Evolutionary conservation across 2,329 filamentous ascomycete genomes (phyloP).

Genomic region (Aplosporella prunicola): DNA sequence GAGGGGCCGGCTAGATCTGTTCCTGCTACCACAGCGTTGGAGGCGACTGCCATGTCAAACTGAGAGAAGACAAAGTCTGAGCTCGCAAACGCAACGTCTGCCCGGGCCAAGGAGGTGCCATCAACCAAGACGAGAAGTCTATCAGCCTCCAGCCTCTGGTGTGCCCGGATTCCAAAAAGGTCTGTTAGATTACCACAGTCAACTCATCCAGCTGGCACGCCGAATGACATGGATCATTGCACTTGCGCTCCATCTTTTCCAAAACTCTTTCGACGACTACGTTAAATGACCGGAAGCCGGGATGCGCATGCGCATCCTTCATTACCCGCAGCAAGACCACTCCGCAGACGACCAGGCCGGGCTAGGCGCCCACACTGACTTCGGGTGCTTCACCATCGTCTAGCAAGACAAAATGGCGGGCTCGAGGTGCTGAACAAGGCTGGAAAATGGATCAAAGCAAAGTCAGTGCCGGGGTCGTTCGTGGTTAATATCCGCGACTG

Average conservation of each 20-base stretch:
- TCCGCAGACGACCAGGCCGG: conserved; percentile 25
- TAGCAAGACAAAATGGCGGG: conserved; percentile 14
- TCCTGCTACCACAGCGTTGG: too few relatives aligned
- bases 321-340: conserved; percentile 30
- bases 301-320: conserved; percentile 29
- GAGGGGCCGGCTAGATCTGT: too few relatives aligned
- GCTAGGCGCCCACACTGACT: conserved; percentile 34
- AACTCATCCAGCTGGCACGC: conserved; percentile 29
- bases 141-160: conserved; percentile 22
- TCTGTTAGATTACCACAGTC: conserved; percentile 26
- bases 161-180: conserved; percentile 28
- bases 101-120: too few relatives aligned
- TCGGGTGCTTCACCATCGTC: conserved; percentile 35
- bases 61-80: too few relatives aligned
- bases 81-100: too few relatives aligned
- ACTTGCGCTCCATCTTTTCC: conserved; percentile 31
- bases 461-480: conserved; percentile 25
- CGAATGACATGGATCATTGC: conserved; percentile 28
- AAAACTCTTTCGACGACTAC: conserved; percentile 27
- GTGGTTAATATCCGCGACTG: conserved; percentile 35
- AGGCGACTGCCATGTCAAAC: too few relatives aligned
- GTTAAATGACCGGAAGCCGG: conserved; percentile 35
- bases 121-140: conserved; percentile 11
- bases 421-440: conserved; percentile 34
- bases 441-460: conserved; percentile 31